Evolutionary conservation across 257 asterid genomes (phyloP), one percentile per base, ranked within the genome.

Genomic region (Verbascum thapsus): DNA sequence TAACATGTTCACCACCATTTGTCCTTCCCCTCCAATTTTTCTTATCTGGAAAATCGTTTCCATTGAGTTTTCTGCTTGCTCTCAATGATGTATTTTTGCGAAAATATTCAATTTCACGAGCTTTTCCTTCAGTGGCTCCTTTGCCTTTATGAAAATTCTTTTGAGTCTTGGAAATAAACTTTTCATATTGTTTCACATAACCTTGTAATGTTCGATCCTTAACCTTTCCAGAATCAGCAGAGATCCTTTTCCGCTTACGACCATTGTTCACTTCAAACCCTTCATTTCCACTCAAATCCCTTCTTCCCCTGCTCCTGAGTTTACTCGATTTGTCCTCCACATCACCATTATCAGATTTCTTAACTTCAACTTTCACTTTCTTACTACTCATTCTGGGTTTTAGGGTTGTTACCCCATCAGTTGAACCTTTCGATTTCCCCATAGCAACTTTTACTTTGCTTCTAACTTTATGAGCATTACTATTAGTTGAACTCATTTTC

Each of bases 241-340:
- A 67, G 11, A 61, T 71, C 70, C 85, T 79, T 80, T 88, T 85
- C 83, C 85, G 82, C 79, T 78, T 85, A 57, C 12, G 50, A 63
- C 63, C 79, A 45, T 53, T 64, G 63, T 66, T 74, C 51, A 62
- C 60, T 44, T 50, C 69, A 52, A 19, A 40, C 60, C 75, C 83
- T 32, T 55, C 73, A 17, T 70, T 62, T 22, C 79, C 66, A 16
- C 64, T 69, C 63, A 47, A 53, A 64, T 63, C 74, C 55, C 55
- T 63, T 68, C 49, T 67, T 4, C 53, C 61, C 62, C 52, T 62
- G 47, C 68, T 17, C 13, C 48, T 22, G 3, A 11, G 34, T 56
- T 44, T 63, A 43, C 41, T 37, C 44, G 49, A 56, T 41, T 49
- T 79, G 59, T 68, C 73, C 56, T 16, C 64, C 74, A 37, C 71